phyloP scores from a whole-genome alignment of 805 yeast genomes.

The Suhomyces faveliae region DNA sequence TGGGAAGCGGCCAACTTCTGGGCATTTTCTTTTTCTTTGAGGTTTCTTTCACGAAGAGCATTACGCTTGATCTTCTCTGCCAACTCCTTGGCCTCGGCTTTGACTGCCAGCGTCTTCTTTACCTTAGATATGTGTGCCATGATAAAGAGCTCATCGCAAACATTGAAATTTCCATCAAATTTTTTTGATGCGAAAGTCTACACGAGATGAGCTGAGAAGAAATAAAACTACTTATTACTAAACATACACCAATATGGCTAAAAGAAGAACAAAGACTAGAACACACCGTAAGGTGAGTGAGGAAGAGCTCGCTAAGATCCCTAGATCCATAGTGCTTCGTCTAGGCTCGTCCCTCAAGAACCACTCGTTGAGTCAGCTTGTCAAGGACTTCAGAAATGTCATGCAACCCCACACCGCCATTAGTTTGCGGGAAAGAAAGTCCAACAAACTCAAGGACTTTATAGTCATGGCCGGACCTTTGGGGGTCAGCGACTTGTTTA shows the following conservation, averaged over 20 bases:
- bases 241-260: constrained; percentile 30
- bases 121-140: constrained; percentile 3
- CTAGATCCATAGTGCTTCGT: constrained; percentile 91
- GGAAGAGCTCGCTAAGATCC: constrained; percentile 71
- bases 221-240: background rate
- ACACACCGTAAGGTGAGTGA: constrained; percentile 70
- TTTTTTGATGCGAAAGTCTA: background rate
- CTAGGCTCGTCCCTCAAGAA: constrained; percentile 76
- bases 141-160: background rate
- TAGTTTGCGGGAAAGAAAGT: constrained; percentile 78
- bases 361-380: constrained; percentile 80
- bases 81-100: constrained; percentile 41
- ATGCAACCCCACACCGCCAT: constrained; percentile 98
- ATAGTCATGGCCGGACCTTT: constrained; percentile 99
- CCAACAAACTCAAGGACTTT: constrained; percentile 85
- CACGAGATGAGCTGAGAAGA: constrained; percentile 1
- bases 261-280: constrained; percentile 66
- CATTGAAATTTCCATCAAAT: background rate
- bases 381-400: constrained; percentile 78
- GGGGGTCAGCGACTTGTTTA: constrained; percentile 84
- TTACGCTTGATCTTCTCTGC: constrained; percentile 52
- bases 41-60: constrained; percentile 13
- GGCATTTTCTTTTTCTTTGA: constrained; percentile 5
- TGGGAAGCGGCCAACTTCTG: constrained; percentile 1
- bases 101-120: constrained; percentile 11